Base-by-base conservation (phyloP, 805 yeast genomes). In the Myxozyma monticola region DNA sequence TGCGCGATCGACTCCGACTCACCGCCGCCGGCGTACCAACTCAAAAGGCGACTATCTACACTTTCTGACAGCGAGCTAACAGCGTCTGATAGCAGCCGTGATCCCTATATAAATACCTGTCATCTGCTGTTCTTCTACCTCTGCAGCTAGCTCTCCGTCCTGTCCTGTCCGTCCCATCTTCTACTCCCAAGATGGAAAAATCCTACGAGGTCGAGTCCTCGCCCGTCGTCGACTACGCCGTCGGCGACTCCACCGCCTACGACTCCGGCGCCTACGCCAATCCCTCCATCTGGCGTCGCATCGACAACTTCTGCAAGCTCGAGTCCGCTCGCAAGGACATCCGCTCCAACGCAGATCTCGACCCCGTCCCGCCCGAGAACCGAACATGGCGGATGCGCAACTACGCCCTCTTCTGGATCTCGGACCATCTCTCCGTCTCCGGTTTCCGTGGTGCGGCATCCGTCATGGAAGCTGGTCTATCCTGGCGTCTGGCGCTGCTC, bases 301-400 rank as follows among this genome's bases (percentile, higher is more conserved):
- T 49, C 31, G 45, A 45, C 45, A 31, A 35, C 2, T 53, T 49
- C 34, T 20, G 45, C 39, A 38, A 45, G 43, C 54, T 50, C 20
- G 50, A 50, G 38, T 40, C 54, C 15, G 54, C 50, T 1, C 17
- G 34, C 18, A 44, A 45, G 6, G 30, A 12, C 18, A 30, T 39
- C 17, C 40, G 44, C 26, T 30, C 40, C 18, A 50, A 50, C 28
- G 50, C 28, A 43, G 62, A 58, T 48, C 37, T 57, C 25, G 47
- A 41, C 26, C 62, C 62, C 24, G 51, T 58, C 4, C 54, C 54
- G 4, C 55, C 55, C 12, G 37, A 49, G 22, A 30, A 79, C 53
- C 64, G 81, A 46, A 71, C 74, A 0, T 78, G 81, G 81, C 74
- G 71, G 15, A 59, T 64, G 33, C 66, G 70, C 62, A 70, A 74